Conservation (phyloP, 768 basidiomycete genomes). For the Boletellus emodensis region DNA sequence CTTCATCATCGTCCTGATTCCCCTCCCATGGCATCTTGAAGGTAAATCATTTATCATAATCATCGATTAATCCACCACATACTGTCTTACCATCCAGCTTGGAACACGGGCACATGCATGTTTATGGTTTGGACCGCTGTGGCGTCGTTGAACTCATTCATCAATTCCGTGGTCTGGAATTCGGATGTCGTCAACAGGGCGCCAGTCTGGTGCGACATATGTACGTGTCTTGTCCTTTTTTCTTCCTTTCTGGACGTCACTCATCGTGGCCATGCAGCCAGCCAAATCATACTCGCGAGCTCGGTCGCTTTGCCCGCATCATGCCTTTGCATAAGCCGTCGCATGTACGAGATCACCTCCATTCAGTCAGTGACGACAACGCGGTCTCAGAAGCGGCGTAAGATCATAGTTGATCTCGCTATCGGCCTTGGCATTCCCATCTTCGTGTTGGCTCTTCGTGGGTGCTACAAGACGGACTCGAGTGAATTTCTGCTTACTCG, state of each 20-base stretch:
- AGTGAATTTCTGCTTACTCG: neutral
- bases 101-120: slow-evolving; percentile 45
- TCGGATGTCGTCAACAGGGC: slow-evolving; percentile 35
- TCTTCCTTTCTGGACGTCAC: neutral
- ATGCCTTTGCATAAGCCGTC: slow-evolving; percentile 36
- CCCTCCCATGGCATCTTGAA: slow-evolving; percentile 62
- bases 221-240: slow-evolving; percentile 30
- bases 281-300: slow-evolving; percentile 10
- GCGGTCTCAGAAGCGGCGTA: slow-evolving; percentile 39
- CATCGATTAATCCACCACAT: rapidly evolving
- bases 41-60: slow-evolving; percentile 10
- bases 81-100: slow-evolving; percentile 20
- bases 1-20: slow-evolving; percentile 54
- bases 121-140: slow-evolving; percentile 45
- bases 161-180: slow-evolving; percentile 55
- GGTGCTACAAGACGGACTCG: slow-evolving; percentile 12
- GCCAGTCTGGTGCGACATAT: slow-evolving; percentile 65
- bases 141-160: slow-evolving; percentile 38
- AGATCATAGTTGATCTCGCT: slow-evolving; percentile 40
- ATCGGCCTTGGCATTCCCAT: slow-evolving; percentile 48
- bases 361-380: slow-evolving; percentile 50
- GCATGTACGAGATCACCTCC: slow-evolving; percentile 31
- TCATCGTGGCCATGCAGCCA: slow-evolving; percentile 13
- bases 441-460: slow-evolving; percentile 44
- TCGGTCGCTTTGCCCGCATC: slow-evolving; percentile 22